phyloP scores from a whole-genome alignment of 2,329 filamentous ascomycete species.

The Xylaria sp. region DNA sequence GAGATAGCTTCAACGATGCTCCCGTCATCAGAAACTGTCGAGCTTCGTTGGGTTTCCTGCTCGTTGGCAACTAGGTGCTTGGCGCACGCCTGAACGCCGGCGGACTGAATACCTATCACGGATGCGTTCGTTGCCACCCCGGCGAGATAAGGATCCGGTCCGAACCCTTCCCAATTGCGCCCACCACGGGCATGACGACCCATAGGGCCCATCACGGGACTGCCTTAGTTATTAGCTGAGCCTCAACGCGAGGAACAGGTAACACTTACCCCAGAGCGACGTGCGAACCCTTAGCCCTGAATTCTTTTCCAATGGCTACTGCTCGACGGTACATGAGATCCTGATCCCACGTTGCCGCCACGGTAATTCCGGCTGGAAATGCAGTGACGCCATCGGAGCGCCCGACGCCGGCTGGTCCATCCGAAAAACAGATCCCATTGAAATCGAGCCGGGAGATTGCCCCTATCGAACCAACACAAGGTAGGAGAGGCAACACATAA shows the following conservation, averaged over 20 bases:
- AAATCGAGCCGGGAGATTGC: conserved; percentile 71
- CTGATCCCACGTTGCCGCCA: conserved; percentile 86
- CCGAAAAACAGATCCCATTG: conserved; percentile 79
- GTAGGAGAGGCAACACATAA: background rate
- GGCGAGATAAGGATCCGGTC: conserved; percentile 69
- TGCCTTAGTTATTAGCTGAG: background rate
- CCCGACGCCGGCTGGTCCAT: conserved; percentile 80
- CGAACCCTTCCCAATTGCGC: conserved; percentile 69
- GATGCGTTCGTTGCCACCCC: conserved; percentile 54
- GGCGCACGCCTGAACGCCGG: conserved; percentile 37
- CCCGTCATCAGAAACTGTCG: background rate
- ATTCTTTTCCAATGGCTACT: conserved; percentile 73
- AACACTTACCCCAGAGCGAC: conserved; percentile 65
- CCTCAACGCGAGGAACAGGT: background rate
- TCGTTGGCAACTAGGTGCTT: conserved; percentile 71
- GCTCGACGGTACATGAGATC: conserved; percentile 80
- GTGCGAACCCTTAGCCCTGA: conserved; percentile 68
- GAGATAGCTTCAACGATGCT: background rate
- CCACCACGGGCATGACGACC: conserved; percentile 55
- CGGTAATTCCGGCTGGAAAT: conserved; percentile 83
- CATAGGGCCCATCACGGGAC: conserved; percentile 49
- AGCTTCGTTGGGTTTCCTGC: conserved; percentile 64
- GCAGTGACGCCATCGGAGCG: conserved; percentile 81
- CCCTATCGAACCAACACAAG: conserved; percentile 53
- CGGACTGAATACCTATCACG: conserved; percentile 49